These are phyloP conservation scores for Arabidopsis thaliana DNA, from an alignment of 345 rosid species.

Conservation along the genomic window DNA sequence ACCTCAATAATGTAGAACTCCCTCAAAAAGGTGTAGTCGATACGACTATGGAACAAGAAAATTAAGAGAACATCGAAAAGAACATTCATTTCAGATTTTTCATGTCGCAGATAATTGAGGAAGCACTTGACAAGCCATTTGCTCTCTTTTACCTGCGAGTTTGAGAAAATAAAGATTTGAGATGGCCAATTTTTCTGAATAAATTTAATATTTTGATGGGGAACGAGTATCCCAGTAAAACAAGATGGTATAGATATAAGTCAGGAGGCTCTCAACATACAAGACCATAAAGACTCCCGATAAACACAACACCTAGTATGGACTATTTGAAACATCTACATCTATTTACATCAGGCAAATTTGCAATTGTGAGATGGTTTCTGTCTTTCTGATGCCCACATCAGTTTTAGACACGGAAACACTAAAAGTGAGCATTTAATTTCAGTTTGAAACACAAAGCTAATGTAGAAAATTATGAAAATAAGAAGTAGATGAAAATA, in stretches of 20 bases:
- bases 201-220: conserved; percentile 9
- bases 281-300: conserved; percentile 7
- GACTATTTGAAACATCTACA: conserved; percentile 7
- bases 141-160: conserved; percentile 66
- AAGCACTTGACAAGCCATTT: conserved; percentile 95
- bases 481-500: conserved; percentile 45
- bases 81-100: conserved; percentile 74
- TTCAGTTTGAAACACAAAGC: conserved; percentile 23
- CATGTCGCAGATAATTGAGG: conserved; percentile 86
- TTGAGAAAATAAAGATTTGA: conserved; percentile 26
- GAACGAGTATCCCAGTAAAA: conserved; percentile 8
- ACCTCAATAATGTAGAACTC: conserved; percentile 98
- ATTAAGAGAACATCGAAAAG: conserved; percentile 90
- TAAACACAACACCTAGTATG: not conserved
- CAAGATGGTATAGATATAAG: conserved; percentile 23
- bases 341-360: conserved; percentile 17
- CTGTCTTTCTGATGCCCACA: conserved; percentile 18
- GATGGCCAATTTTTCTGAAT: conserved; percentile 27
- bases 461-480: conserved; percentile 23
- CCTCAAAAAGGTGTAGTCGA: conserved; percentile 91
- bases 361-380: not conserved
- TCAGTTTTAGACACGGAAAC: conserved; percentile 25
- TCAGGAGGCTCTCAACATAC: conserved; percentile 25
- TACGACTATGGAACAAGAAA: conserved; percentile 86
- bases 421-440: conserved; percentile 22